These are phyloP conservation scores for Botrytis squamosa DNA, from an alignment of 2,329 filamentous ascomycete genomes.

Conservation along the genomic window DNA sequence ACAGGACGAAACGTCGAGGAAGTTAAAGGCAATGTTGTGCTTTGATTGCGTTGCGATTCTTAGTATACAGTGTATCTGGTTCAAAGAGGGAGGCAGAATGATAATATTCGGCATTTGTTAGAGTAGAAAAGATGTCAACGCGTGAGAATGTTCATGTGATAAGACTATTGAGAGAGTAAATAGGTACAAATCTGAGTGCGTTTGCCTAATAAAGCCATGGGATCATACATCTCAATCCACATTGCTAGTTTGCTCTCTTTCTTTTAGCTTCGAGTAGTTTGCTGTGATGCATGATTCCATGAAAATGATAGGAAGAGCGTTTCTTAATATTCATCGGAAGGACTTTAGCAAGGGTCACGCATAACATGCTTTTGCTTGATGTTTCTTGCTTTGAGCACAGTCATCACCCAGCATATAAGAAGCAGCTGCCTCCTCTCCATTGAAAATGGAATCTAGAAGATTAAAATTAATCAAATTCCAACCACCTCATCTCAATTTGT, in stretches of 20 bases:
- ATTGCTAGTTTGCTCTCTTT: not conserved
- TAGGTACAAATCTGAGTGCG: not conserved
- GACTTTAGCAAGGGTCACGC: not conserved
- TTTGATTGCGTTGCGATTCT: not conserved
- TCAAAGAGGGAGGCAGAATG: not conserved
- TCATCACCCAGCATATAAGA: not conserved
- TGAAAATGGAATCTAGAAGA: not conserved
- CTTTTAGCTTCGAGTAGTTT: not conserved
- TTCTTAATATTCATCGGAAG: not conserved
- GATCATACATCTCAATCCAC: not conserved
- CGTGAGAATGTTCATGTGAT: not conserved
- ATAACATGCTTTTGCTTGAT: not conserved
- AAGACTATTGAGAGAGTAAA: not conserved
- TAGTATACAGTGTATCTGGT: not conserved
- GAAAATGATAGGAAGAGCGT: not conserved
- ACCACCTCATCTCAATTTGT: not conserved
- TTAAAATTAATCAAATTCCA: rapidly evolving
- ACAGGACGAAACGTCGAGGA: not conserved
- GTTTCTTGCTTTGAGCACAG: not conserved
- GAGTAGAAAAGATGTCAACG: no score
- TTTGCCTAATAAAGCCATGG: not conserved
- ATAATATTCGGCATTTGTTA: not conserved
- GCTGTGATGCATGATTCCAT: not conserved
- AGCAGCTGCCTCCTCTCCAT: not conserved
- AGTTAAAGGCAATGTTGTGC: not conserved